These are phyloP conservation scores for Echinosophora koreensis DNA, from an alignment of 306 rosid species.

Conservation along the genomic window DNA sequence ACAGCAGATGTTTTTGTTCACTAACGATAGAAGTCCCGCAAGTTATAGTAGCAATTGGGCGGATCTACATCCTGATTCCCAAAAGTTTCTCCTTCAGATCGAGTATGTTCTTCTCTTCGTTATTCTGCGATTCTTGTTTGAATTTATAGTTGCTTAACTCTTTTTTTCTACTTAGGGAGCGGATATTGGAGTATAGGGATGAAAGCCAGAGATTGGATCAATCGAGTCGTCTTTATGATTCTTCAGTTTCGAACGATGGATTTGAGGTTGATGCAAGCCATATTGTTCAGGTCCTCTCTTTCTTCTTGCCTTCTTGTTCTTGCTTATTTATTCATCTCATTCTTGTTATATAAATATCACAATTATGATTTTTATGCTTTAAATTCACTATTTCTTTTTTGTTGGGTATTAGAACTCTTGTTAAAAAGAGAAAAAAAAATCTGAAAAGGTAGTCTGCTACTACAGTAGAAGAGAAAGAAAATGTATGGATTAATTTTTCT, in stretches of 20 bases:
- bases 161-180: conserved; percentile 66
- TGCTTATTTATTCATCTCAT: conserved; percentile 29
- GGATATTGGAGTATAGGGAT: conserved; percentile 80
- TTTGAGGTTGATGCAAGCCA: conserved; percentile 90
- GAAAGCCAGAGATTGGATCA: conserved; percentile 97
- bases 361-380: background rate
- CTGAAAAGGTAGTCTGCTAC: background rate
- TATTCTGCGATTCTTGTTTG: background rate
- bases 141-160: conserved; percentile 45
- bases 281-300: conserved; percentile 78
- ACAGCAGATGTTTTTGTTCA: conserved; percentile 65
- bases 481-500: background rate
- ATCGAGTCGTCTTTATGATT: conserved; percentile 90
- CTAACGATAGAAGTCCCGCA: conserved; percentile 80
- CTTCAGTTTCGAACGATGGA: conserved; percentile 81
- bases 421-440: background rate
- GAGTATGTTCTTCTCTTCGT: conserved; percentile 60
- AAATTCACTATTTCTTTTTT: background rate
- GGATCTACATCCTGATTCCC: conserved; percentile 95
- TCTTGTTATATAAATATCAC: background rate
- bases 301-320: conserved; percentile 20
- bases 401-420: conserved; percentile 10
- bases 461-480: background rate
- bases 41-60: conserved; percentile 90
- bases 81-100: conserved; percentile 85